Evolutionary conservation across 257 asterid genomes (phyloP).

Genomic region (Haberlea rhodopensis): DNA sequence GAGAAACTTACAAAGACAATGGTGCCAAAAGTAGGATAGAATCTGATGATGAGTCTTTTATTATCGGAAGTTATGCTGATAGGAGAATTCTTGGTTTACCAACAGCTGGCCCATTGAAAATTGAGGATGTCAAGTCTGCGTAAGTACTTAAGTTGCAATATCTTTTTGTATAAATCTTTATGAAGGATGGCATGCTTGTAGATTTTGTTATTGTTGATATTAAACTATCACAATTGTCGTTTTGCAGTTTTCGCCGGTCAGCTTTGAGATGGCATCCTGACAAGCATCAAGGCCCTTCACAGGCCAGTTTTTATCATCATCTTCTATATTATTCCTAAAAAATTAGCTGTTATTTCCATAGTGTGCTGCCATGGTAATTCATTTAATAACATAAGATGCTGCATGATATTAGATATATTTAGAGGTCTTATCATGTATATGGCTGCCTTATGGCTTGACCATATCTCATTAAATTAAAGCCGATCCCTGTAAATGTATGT

Average conservation of each 20-base stretch:
- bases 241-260: constrained; percentile 70
- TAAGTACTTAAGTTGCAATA: constrained; percentile 41
- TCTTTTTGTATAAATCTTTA: neutral
- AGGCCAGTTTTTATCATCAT: constrained; percentile 41
- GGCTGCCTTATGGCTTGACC: constrained; percentile 7
- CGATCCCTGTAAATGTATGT: neutral
- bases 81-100: constrained; percentile 78
- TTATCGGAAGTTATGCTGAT: constrained; percentile 46
- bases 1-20: constrained; percentile 35
- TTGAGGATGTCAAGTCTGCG: constrained; percentile 88
- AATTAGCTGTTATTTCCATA: neutral
- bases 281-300: constrained; percentile 76
- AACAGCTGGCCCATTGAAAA: constrained; percentile 58
- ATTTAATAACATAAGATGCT: constrained; percentile 10
- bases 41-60: constrained; percentile 30
- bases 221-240: neutral
- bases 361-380: neutral
- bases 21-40: constrained; percentile 38
- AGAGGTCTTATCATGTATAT: neutral
- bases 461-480: neutral
- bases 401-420: constrained; percentile 3
- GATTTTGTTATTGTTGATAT: constrained; percentile 5
- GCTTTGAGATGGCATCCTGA: constrained; percentile 98
- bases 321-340: neutral
- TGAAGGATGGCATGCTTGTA: constrained; percentile 1